Conservation (phyloP, 176 grass and related monocot species). For the Chrysopogon serrulatus region DNA sequence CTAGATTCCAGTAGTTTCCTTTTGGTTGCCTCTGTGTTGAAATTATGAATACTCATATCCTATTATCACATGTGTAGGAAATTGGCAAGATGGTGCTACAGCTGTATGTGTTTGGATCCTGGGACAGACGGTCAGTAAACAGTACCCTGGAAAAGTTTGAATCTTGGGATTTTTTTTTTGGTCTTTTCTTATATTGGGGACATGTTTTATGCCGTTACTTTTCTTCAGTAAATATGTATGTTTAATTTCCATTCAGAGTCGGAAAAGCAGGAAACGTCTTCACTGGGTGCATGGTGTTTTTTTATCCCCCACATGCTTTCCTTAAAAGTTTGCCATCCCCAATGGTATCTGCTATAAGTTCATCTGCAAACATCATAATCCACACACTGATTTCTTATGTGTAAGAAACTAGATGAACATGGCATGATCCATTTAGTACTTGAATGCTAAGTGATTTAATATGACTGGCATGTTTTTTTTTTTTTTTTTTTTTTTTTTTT, state of each 20-base stretch:
- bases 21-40: neutral
- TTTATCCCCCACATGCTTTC: neutral
- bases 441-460: neutral
- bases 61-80: constrained; percentile 41
- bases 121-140: constrained; percentile 64
- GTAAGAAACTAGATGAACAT: neutral
- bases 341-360: neutral
- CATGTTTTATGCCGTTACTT: neutral
- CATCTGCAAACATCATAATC: neutral
- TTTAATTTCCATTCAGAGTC: neutral
- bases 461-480: neutral
- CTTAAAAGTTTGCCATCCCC: neutral
- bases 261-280: neutral
- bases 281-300: neutral
- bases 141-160: neutral
- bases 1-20: neutral
- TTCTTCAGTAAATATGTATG: neutral
- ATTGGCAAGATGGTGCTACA: constrained; percentile 95
- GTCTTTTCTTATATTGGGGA: neutral
- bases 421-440: neutral
- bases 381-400: neutral
- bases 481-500: too few species aligned
- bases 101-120: constrained; percentile 91
- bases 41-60: neutral
- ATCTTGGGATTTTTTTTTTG: neutral